Evolutionary conservation across 2,329 filamentous ascomycete species (phyloP).

Genomic region (Periconia sp.): DNA sequence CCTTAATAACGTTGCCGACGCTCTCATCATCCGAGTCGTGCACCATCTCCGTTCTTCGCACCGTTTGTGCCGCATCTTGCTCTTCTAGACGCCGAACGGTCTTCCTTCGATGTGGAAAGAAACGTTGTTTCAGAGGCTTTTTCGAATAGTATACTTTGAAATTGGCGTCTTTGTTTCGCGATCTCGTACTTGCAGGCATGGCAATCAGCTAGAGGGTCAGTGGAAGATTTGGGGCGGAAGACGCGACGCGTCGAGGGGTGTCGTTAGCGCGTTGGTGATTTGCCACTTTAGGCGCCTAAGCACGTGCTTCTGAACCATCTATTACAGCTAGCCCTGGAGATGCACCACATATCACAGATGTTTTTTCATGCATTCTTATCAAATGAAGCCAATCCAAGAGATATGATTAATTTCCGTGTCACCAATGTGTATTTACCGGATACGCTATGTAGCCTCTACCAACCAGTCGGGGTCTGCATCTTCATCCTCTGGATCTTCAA

Average conservation of each 20-base stretch:
- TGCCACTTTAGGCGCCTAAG: too few relatives aligned
- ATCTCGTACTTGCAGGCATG: slow-evolving; percentile 38
- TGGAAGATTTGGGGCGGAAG: slow-evolving; percentile 1
- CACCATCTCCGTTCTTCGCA: slow-evolving; percentile 19
- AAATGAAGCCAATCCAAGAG: too few relatives aligned
- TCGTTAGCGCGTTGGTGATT: slow-evolving; percentile 16
- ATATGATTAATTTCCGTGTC: too few relatives aligned
- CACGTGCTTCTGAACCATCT: too few relatives aligned
- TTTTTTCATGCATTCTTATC: too few relatives aligned
- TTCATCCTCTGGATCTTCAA: slow-evolving; percentile 69
- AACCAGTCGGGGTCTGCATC: slow-evolving; percentile 71
- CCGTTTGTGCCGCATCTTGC: slow-evolving; percentile 25
- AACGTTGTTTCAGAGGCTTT: slow-evolving; percentile 33
- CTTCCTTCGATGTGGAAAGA: slow-evolving; percentile 37
- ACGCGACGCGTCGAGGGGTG: slow-evolving; percentile 33
- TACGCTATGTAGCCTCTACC: slow-evolving; percentile 32
- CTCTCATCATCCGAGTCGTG: slow-evolving; percentile 19
- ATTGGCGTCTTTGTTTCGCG: slow-evolving; percentile 28
- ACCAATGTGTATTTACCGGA: too few relatives aligned
- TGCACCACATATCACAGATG: too few relatives aligned
- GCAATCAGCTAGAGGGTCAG: neutral
- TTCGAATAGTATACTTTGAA: slow-evolving; percentile 41
- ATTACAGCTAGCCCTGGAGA: too few relatives aligned
- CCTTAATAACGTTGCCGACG: slow-evolving; percentile 5
- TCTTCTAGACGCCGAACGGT: slow-evolving; percentile 28